phyloP scores from a whole-genome alignment of 352 stramenopile species.

The Phytophthora melonis region DNA sequence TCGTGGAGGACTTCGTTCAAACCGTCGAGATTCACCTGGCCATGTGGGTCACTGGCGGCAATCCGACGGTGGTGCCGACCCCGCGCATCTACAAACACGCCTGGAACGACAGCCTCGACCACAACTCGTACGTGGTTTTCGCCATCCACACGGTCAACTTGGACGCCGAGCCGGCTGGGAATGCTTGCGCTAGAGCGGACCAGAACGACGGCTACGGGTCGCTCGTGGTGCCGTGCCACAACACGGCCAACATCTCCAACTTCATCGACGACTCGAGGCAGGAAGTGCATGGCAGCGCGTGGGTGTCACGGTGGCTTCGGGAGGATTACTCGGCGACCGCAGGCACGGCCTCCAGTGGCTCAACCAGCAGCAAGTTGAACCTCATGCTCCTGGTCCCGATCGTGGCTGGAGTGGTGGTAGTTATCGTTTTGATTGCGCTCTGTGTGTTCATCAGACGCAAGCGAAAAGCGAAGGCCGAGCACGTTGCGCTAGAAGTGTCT shows the following conservation, averaged over 20 bases:
- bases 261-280: conserved; percentile 3
- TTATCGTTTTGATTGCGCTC: conserved; percentile 18
- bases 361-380: conserved; percentile 9
- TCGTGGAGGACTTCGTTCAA: conserved; percentile 14
- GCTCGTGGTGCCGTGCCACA: conserved; percentile 19
- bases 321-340: neutral
- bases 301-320: neutral
- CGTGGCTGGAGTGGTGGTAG: conserved; percentile 19
- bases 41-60: conserved; percentile 26
- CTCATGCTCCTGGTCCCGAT: conserved; percentile 25
- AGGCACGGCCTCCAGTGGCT: neutral
- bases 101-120: conserved; percentile 12
- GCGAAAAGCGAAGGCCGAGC: conserved; percentile 13
- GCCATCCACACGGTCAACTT: conserved; percentile 11
- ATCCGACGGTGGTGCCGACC: conserved; percentile 8
- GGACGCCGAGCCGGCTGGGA: conserved; percentile 7
- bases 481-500: conserved; percentile 19
- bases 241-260: conserved; percentile 7
- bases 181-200: conserved; percentile 1
- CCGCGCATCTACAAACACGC: conserved; percentile 2
- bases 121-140: conserved; percentile 16
- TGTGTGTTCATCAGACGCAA: conserved; percentile 20
- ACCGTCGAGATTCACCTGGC: neutral
- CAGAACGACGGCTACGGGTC: conserved; percentile 20
- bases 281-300: conserved; percentile 13